Conservation (phyloP, 345 rosid species). For the Boechera stricta region DNA sequence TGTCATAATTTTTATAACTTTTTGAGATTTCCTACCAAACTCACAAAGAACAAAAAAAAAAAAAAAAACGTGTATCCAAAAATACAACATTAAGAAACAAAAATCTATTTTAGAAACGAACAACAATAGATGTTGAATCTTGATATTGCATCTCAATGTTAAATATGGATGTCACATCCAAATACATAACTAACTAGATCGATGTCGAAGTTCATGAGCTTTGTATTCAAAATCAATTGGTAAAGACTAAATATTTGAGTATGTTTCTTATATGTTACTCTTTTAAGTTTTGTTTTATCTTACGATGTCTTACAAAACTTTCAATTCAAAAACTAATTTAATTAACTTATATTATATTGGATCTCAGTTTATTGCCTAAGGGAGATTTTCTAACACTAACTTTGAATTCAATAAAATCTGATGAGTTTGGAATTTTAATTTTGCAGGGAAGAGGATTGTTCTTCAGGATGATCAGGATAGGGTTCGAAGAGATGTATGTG, state of each 20-base stretch:
- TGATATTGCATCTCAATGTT: not conserved
- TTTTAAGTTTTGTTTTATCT: not conserved
- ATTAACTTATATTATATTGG: not conserved
- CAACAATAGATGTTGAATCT: not conserved
- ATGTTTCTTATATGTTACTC: not conserved
- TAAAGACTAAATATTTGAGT: not conserved
- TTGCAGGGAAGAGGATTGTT: slow-evolving; percentile 75
- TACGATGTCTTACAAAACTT: not conserved
- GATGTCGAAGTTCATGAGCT: not conserved
- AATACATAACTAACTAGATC: not conserved
- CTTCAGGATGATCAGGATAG: slow-evolving; percentile 78
- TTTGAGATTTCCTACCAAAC: not conserved
- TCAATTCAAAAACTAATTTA: not conserved
- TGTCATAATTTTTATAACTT: not conserved
- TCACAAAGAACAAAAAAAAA: too few relatives aligned
- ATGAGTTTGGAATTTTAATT: slow-evolving; percentile 7
- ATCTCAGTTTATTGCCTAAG: not conserved
- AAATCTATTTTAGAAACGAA: not conserved
- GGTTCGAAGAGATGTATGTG: slow-evolving; percentile 73
- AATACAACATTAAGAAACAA: not conserved
- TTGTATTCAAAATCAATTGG: not conserved
- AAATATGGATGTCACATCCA: not conserved
- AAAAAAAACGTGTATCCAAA: too few relatives aligned
- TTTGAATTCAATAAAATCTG: not conserved
- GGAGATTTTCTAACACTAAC: not conserved